Percentiles rank a stretch among this genome's conserved stretches.
phyloP scores from a whole-genome alignment of 2,329 filamentous ascomycete species.

The Aspergillus nomiae region DNA sequence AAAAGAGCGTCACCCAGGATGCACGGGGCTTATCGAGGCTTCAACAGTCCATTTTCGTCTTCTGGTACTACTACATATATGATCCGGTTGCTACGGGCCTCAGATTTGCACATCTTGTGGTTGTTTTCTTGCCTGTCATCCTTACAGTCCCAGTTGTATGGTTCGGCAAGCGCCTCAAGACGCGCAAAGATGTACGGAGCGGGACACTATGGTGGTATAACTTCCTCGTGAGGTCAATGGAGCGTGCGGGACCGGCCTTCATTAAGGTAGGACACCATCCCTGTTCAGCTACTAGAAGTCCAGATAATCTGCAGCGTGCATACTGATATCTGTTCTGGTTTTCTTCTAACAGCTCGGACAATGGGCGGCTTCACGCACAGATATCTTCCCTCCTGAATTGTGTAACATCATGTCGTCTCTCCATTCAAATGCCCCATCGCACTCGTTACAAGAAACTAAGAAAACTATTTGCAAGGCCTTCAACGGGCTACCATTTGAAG shows the following conservation, averaged over 20 bases:
- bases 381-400: constrained; percentile 93
- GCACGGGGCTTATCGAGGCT: constrained; percentile 62
- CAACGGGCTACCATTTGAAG: constrained; percentile 74
- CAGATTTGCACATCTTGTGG: constrained; percentile 81
- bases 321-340: constrained; percentile 1
- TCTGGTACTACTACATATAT: constrained; percentile 61
- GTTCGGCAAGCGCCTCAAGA: constrained; percentile 66
- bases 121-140: constrained; percentile 91
- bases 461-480: constrained; percentile 80
- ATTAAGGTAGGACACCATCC: constrained; percentile 71
- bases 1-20: constrained; percentile 65
- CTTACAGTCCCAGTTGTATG: constrained; percentile 77
- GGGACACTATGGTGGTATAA: constrained; percentile 95
- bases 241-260: constrained; percentile 89
- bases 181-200: constrained; percentile 71
- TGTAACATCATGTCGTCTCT: constrained; percentile 92
- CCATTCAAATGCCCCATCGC: constrained; percentile 91
- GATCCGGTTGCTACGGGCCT: constrained; percentile 86
- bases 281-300: neutral
- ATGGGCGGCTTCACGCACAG: constrained; percentile 94
- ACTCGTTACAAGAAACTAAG: constrained; percentile 79
- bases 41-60: constrained; percentile 62
- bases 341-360: constrained; percentile 71
- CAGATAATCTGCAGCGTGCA: neutral
- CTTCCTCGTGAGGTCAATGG: constrained; percentile 86